These are phyloP conservation scores for Taiwanofungus camphoratus DNA, from an alignment of 1,284 basidiomycete species.

Conservation along the genomic window DNA sequence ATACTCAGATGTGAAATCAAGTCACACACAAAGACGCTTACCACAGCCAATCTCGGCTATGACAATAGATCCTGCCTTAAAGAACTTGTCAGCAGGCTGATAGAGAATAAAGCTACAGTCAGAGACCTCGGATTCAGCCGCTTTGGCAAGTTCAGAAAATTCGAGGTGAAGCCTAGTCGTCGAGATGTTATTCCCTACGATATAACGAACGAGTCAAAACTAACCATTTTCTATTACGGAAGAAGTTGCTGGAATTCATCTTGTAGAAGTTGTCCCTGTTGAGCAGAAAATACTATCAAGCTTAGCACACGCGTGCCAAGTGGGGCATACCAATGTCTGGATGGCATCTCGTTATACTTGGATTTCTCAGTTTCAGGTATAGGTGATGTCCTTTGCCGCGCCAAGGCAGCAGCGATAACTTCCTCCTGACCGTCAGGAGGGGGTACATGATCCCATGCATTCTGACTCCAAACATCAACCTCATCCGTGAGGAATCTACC, in stretches of 20 bases:
- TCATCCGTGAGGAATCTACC: constrained; percentile 54
- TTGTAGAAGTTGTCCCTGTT: constrained; percentile 89
- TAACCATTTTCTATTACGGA: constrained; percentile 86
- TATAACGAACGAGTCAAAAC: neutral
- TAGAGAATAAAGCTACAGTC: neutral
- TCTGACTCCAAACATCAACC: constrained; percentile 66
- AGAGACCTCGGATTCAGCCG: constrained; percentile 61
- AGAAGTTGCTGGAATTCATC: constrained; percentile 80
- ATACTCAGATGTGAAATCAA: constrained; percentile 5
- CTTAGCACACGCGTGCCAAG: neutral
- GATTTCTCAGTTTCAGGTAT: constrained; percentile 61
- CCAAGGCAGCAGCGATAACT: constrained; percentile 61
- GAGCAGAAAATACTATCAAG: constrained; percentile 15
- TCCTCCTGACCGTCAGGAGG: constrained; percentile 75
- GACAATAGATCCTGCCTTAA: constrained; percentile 68
- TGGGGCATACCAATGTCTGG: constrained; percentile 55
- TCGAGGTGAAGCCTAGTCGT: constrained; percentile 87
- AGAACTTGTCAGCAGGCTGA: constrained; percentile 8
- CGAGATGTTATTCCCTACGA: neutral
- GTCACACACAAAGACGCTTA: constrained; percentile 25
- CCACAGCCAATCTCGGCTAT: constrained; percentile 88
- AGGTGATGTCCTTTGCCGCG: constrained; percentile 61
- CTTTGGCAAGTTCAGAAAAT: constrained; percentile 79
- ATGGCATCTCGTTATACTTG: constrained; percentile 72
- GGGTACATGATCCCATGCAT: constrained; percentile 88